Conservation (phyloP, 2,329 filamentous ascomycete species). For the Neonectria coccinea region DNA sequence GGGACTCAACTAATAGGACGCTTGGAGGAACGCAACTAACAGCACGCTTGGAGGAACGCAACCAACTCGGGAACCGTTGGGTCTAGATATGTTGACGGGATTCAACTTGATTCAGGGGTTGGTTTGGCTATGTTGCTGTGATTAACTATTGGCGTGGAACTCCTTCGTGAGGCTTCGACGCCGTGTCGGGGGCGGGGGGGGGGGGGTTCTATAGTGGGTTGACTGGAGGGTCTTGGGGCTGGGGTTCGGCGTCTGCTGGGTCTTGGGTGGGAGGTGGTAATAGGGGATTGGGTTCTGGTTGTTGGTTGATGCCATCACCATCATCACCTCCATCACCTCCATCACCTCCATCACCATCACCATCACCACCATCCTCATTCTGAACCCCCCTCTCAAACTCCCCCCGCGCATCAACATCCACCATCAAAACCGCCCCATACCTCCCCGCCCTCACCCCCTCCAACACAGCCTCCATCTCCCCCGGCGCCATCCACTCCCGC, state of each 20-base stretch:
- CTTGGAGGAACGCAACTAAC: background rate
- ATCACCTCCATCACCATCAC: background rate
- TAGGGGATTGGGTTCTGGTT: background rate
- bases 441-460: constrained; percentile 26
- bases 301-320: background rate
- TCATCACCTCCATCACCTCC: background rate
- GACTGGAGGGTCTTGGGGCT: background rate
- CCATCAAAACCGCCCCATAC: constrained; percentile 41
- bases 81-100: background rate
- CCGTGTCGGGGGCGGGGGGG: background rate
- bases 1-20: background rate
- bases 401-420: constrained; percentile 34
- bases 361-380: background rate
- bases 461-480: constrained; percentile 42
- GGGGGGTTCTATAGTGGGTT: too few relatives aligned
- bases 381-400: background rate
- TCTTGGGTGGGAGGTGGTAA: background rate
- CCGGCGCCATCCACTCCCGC: constrained; percentile 40
- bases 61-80: background rate
- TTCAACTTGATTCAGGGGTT: background rate
- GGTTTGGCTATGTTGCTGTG: background rate
- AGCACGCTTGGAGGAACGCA: background rate
- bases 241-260: background rate
- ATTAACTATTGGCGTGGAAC: background rate
- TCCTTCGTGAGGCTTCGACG: too few relatives aligned